Base-by-base conservation (phyloP, 257 asterid species). In the Schizonepeta tenuifolia region DNA sequence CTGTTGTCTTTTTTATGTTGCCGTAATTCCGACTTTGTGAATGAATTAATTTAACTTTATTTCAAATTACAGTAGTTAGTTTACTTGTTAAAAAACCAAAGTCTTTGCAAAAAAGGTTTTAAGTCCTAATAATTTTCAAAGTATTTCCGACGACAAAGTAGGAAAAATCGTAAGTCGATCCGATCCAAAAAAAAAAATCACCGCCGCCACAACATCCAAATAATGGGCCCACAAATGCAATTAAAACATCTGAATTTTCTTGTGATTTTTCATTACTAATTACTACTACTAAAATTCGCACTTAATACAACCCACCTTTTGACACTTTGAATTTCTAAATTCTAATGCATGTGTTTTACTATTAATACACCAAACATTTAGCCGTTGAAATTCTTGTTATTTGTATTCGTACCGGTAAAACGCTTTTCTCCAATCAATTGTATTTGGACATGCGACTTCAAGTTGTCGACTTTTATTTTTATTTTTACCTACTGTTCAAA, bases 191-290 rank as follows among this genome's bases (percentile, higher is more conserved):
- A n/a, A 15, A 6, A 21, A 6, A n/a, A n/a, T 36, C 17, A 11
- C 66, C 67, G 68, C 73, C 68, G 67, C 68, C 78, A 43, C 43
- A 18, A 65, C 51, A 53, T 73, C 58, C 56, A 63, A 50, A 50
- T 0, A 9, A 0, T 3, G 65, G 65, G 38, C 59, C 75, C 74
- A 18, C 31, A 53, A 18, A 7, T 40, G 33, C 49, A 10, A 31
- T 24, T 28, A 13, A 26, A 43, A 26, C n/a, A 62, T 73, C 72
- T 26, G 28, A 67, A 54, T 22, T 51, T 14, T 51, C 24, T 1
- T 1, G 0, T 7, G 13, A 31, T 2, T 4, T 12, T 59, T n/a
- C 2, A 1, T n/a, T n/a, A n/a, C 36, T 1, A 1, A 0, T 36
- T 3, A 60, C 11, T 8, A 44, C 3, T 21, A 18, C 58, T 47